A percentile compares a stretch with the other conserved stretches of the same genome.
phyloP scores from a whole-genome alignment of 176 grass and related monocot species.

The Triticum aestivum region IWGSC_CS_RefSeq_v2.1 NC_057796.1:437789605-437790104 shows the following conservation, averaged over 20 bases:
- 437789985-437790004: too few species aligned
- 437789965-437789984: too few species aligned
- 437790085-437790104: not conserved
- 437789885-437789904: not conserved
- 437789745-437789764: not conserved
- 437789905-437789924: not conserved
- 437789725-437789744: not conserved
- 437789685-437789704: slow-evolving; percentile 48
- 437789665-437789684: slow-evolving; percentile 65
- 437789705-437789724: slow-evolving; percentile 38
- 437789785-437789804: not conserved
- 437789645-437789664: slow-evolving; percentile 60
- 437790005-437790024: too few species aligned
- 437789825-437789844: not conserved
- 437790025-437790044: too few species aligned
- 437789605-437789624: slow-evolving; percentile 52
- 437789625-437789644: slow-evolving; percentile 50
- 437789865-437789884: not conserved
- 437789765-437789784: not conserved
- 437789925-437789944: not conserved
- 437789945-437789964: too few species aligned
- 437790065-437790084: not conserved
- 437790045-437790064: too few species aligned
- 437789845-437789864: not conserved
- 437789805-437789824: not conserved